Conservation (phyloP, 345 rosid genomes). For the Acer negundo region DNA sequence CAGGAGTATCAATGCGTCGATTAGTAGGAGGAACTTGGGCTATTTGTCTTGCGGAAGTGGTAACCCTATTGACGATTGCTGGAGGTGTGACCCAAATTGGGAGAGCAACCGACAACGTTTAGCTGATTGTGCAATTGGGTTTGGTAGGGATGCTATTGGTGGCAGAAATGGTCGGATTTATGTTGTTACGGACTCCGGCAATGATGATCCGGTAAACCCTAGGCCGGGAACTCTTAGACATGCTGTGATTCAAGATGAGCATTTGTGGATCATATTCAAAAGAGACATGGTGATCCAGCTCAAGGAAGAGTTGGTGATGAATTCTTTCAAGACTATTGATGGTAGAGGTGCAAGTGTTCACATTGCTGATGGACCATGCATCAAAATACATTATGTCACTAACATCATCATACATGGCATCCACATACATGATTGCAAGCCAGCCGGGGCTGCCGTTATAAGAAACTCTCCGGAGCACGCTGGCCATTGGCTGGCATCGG, state of each 20-base stretch:
- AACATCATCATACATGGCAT: constrained; percentile 78
- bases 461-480: constrained; percentile 57
- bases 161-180: constrained; percentile 67
- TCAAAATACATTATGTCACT: constrained; percentile 57
- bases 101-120: constrained; percentile 58
- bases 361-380: constrained; percentile 72
- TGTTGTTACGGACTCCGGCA: constrained; percentile 55
- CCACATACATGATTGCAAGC: constrained; percentile 75
- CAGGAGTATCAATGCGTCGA: constrained; percentile 68
- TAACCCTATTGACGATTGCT: constrained; percentile 80
- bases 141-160: constrained; percentile 71
- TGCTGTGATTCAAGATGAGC: constrained; percentile 74
- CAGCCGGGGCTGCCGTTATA: constrained; percentile 43
- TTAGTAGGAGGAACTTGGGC: constrained; percentile 56
- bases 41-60: constrained; percentile 64
- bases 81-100: constrained; percentile 83
- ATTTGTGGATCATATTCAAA: constrained; percentile 75
- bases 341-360: constrained; percentile 85
- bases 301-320: constrained; percentile 60
- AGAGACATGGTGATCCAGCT: constrained; percentile 73
- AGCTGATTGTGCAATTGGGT: constrained; percentile 81
- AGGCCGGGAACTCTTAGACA: constrained; percentile 71
- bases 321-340: constrained; percentile 75
- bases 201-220: constrained; percentile 62
- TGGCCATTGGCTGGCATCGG: constrained; percentile 56